These are phyloP conservation scores for Paecilomyces niveus DNA, from an alignment of 2,329 filamentous ascomycete genomes.

Conservation along the genomic window DNA sequence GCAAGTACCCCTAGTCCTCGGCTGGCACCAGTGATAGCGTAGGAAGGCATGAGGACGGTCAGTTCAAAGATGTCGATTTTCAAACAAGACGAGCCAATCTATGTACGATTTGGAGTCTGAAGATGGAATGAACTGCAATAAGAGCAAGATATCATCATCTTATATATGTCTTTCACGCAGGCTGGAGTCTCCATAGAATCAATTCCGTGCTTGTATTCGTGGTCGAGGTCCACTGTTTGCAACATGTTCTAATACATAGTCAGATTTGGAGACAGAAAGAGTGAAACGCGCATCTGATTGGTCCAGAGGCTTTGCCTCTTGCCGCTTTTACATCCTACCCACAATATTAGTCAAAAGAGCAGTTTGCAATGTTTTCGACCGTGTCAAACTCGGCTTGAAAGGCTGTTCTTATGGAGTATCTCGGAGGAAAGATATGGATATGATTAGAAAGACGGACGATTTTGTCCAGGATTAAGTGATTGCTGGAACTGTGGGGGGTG, in stretches of 20 bases:
- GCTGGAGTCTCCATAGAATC: neutral
- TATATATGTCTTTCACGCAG: neutral
- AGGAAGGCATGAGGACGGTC: slow-evolving; percentile 11
- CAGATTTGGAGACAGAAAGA: too few species aligned
- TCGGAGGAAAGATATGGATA: neutral
- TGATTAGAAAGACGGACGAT: neutral
- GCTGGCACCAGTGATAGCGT: slow-evolving; percentile 18
- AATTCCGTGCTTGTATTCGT: neutral
- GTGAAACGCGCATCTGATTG: neutral
- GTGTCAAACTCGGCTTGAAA: neutral
- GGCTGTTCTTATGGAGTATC: neutral
- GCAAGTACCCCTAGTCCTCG: slow-evolving; percentile 15
- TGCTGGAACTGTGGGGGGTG: too few species aligned
- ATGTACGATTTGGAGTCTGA: neutral
- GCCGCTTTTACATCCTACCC: neutral
- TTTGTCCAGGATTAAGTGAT: neutral
- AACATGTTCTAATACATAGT: neutral
- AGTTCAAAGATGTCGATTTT: neutral
- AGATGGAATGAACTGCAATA: neutral
- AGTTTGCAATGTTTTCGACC: neutral
- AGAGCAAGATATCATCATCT: neutral
- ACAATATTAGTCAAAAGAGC: neutral
- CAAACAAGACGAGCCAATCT: neutral
- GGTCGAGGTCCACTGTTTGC: neutral
- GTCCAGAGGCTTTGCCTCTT: neutral